Evolutionary conservation across 768 basidiomycete species (phyloP), one percentile per base, ranked within the genome.

Genomic region (Melanogaster broomeanus): DNA sequence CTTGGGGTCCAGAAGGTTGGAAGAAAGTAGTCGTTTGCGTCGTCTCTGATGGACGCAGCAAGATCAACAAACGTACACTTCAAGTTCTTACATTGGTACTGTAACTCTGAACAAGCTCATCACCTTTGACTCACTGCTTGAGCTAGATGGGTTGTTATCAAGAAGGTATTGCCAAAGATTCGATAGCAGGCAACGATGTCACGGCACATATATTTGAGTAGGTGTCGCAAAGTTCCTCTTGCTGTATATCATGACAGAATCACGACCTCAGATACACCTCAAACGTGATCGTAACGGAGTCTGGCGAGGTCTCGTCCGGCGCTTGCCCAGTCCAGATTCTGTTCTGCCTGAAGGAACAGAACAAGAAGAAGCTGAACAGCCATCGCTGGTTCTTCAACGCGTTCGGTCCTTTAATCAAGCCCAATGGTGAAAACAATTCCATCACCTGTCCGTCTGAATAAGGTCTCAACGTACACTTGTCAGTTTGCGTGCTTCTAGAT

Each of bases 351-450:
- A 95, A 95, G 71, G 93, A 95, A 68, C 90, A 92, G 74, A 97
- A 95, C 79, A 93, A 93, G 78, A 95, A 96, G 79, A 96, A 97
- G 69, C 78, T 96, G 61, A 96, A 96, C 75, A 90, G 88, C 60
- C 93, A 97, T 63, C 82, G 94, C 18, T 97, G 94, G 94, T 96
- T 96, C 78, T 96, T 97, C 80, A 97, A 97, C 63, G 94, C 91
- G 0, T 90, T 96, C 57, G 90, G 90, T 19, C 91, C 93, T 22
- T 75, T 95, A 50, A 80, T 96, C 61, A 82, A 85, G 55, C 88
- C 93, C 34, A 92, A 93, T 61, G 88, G 88, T 86, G 45, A 30
- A 73, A 37, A 8, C 22, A n/a, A 43, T 45, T 27, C 12, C 8
- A 16, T 15, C 24, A 6, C 3, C 3, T 39, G 30, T 42, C 19